These are phyloP conservation scores for Sphaerosporella brunnea DNA, from an alignment of 495 filamentous ascomycete genomes.

Conservation along the genomic window DNA sequence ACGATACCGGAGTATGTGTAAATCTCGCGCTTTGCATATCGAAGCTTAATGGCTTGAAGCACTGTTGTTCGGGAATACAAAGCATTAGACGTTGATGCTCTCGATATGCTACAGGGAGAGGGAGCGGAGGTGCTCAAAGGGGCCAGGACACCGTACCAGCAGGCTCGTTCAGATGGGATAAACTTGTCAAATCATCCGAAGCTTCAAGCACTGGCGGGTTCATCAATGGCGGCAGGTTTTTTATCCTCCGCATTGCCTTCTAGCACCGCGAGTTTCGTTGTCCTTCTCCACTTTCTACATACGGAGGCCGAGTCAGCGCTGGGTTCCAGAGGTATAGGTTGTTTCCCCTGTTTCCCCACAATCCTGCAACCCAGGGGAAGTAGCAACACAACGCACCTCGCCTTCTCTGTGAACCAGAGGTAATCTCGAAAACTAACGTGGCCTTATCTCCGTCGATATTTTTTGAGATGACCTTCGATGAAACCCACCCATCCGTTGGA, in stretches of 20 bases:
- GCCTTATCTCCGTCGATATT: constrained; percentile 69
- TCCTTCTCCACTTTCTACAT: constrained; percentile 23
- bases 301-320: constrained; percentile 11
- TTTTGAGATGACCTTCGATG: constrained; percentile 86
- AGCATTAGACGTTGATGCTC: constrained; percentile 6
- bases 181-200: constrained; percentile 91
- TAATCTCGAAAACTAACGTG: constrained; percentile 63
- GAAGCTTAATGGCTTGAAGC: constrained; percentile 88
- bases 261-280: constrained; percentile 59
- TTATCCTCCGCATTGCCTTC: constrained; percentile 48
- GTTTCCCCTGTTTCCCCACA: neutral
- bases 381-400: constrained; percentile 44
- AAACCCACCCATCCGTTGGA: constrained; percentile 84
- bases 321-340: constrained; percentile 4
- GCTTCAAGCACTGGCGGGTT: constrained; percentile 97
- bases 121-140: neutral
- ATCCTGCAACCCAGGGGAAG: no score
- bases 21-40: constrained; percentile 97
- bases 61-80: constrained; percentile 36
- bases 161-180: constrained; percentile 96
- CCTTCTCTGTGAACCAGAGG: constrained; percentile 44
- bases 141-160: constrained; percentile 47
- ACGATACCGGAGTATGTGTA: constrained; percentile 99
- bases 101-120: neutral
- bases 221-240: constrained; percentile 81